Evolutionary conservation across 1,284 basidiomycete genomes (phyloP), one percentile per base, ranked within the genome.

Genomic region (Ustilago hordei): DNA sequence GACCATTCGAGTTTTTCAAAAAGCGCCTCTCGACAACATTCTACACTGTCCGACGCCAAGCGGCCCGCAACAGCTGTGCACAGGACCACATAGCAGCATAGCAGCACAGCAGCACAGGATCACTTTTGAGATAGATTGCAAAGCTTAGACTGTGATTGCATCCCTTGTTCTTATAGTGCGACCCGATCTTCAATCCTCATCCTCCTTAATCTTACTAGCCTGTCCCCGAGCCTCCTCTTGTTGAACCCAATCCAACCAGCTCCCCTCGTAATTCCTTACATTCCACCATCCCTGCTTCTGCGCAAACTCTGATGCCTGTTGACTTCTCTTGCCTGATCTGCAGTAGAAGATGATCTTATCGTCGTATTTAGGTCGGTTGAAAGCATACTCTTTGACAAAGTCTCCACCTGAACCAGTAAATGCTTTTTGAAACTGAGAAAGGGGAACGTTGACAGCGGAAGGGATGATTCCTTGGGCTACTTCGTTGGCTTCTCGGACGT

Each of bases 281-380:
- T 92, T 94, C 82, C 88, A 91, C 86, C 91, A 98, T 8, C 96
- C 95, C 83, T 93, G 92, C 76, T 92, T 89, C 82, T 91, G 91
- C 0, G 95, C 94, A 55, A 94, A 89, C 83, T 98, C 94, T 64
- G 92, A 89, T 0, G 97, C 96, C 23, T 91, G 91, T 5, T 92
- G 89, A 69, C 92, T 93, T 56, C 97, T 90, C 86, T 91, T 92
- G 9, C 97, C 97, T 66, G 93, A 94, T 64, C 95, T 90, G 87
- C 97, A 99, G 88, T 97, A 98, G 86, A 98, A 96, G 41, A 94
- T 90, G 43, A 99, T 88, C 82, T 95, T 92, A 85, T 97, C 93
- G 66, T 90, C 86, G 69, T 88, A 87, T 11, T 57, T 60, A 6
- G 97, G 97, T 87, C 98, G 95, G 60, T 91, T 88, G 86, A 96